These are phyloP conservation scores for Pythium vanterpoolii DNA, from an alignment of 352 stramenopile species.

Conservation along the genomic window DNA sequence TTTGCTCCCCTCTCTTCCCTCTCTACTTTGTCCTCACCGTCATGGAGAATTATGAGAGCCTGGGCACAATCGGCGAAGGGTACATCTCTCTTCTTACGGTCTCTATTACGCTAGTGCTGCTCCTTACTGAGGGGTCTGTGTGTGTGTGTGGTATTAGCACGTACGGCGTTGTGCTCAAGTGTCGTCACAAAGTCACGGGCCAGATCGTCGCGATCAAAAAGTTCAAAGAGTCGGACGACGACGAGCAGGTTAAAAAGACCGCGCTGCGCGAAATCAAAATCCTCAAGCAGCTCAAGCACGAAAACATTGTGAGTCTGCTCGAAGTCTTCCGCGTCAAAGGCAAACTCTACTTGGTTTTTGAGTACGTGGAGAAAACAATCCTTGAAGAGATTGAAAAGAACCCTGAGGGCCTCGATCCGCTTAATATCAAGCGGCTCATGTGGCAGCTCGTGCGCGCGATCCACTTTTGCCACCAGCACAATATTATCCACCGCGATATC, in stretches of 20 bases:
- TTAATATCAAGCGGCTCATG: conserved; percentile 75
- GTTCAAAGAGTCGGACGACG: conserved; percentile 89
- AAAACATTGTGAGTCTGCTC: conserved; percentile 86
- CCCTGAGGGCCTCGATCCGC: conserved; percentile 65
- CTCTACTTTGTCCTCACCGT: neutral
- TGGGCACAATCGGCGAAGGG: conserved; percentile 87
- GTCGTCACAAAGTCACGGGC: conserved; percentile 71
- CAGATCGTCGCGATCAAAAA: conserved; percentile 91
- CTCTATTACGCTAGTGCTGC: neutral
- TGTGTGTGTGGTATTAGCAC: conserved; percentile 35
- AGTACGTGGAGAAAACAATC: conserved; percentile 88
- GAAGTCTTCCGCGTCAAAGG: conserved; percentile 85
- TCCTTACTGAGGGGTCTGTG: neutral
- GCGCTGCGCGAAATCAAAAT: conserved; percentile 82
- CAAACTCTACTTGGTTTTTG: conserved; percentile 86
- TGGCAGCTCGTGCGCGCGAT: conserved; percentile 83
- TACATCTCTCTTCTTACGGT: conserved; percentile 23
- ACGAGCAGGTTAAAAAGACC: conserved; percentile 89
- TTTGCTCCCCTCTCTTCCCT: neutral
- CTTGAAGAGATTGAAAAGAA: conserved; percentile 89
- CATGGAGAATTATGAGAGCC: conserved; percentile 89
- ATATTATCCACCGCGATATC: conserved; percentile 95
- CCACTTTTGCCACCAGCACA: conserved; percentile 94
- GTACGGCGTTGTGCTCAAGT: conserved; percentile 88
- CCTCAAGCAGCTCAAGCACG: conserved; percentile 83